Evolutionary conservation across 805 yeast genomes (phyloP).

Genomic region (Priceomyces melissophilus): DNA sequence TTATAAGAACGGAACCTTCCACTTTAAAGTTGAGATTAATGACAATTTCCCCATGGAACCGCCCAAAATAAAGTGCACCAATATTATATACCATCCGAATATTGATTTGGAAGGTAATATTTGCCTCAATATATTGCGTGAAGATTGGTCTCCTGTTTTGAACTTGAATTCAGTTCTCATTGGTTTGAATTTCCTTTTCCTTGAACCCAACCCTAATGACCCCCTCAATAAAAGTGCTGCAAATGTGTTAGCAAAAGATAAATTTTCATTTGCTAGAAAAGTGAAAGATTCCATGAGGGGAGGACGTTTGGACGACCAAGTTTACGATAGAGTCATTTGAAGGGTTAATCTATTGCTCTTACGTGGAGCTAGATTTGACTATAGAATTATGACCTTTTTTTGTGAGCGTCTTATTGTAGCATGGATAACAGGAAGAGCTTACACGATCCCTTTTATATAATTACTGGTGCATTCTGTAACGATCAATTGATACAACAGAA

Average conservation of each 20-base stretch:
- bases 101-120: constrained; percentile 88
- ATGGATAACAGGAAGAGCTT: no score
- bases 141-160: constrained; percentile 95
- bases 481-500: no score
- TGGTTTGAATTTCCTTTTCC: constrained; percentile 79
- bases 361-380: no score
- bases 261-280: constrained; percentile 46
- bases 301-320: constrained; percentile 51
- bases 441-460: no score
- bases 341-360: neutral
- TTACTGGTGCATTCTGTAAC: no score
- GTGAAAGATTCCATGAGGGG: constrained; percentile 73
- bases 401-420: no score
- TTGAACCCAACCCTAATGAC: constrained; percentile 89
- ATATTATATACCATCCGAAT: constrained; percentile 87
- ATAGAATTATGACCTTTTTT: no score
- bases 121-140: constrained; percentile 85
- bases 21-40: constrained; percentile 61
- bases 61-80: constrained; percentile 73
- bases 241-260: constrained; percentile 39
- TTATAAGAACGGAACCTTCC: constrained; percentile 66
- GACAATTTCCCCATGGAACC: constrained; percentile 88
- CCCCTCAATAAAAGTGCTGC: constrained; percentile 94
- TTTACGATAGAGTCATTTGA: constrained; percentile 58
- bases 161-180: constrained; percentile 76